These are phyloP conservation scores for Ocimum tenuiflorum DNA, from an alignment of 257 asterid genomes.

Conservation along the genomic window DNA sequence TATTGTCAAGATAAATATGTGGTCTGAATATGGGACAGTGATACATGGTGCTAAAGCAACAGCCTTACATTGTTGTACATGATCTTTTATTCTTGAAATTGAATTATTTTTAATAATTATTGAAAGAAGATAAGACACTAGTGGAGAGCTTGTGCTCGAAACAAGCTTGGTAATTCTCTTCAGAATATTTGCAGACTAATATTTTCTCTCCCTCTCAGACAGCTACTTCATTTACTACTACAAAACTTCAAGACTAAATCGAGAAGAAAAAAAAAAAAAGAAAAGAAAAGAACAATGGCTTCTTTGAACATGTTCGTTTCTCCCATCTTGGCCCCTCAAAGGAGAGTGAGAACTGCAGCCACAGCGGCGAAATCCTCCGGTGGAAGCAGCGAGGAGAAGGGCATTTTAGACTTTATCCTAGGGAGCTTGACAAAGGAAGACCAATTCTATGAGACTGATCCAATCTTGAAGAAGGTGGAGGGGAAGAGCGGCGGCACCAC, in stretches of 20 bases:
- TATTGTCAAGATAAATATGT: slow-evolving; percentile 10
- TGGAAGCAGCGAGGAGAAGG: slow-evolving; percentile 58
- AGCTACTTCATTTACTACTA: neutral
- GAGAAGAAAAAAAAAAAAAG: too few species aligned
- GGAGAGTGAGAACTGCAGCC: slow-evolving; percentile 53
- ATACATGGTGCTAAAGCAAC: slow-evolving; percentile 14
- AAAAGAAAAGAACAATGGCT: slow-evolving; percentile 47
- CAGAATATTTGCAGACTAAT: slow-evolving; percentile 19
- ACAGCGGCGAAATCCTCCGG: slow-evolving; percentile 60
- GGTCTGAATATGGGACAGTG: neutral
- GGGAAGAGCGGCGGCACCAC: slow-evolving; percentile 30
- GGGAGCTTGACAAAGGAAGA: slow-evolving; percentile 58
- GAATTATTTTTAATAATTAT: neutral
- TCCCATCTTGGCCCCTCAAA: slow-evolving; percentile 43
- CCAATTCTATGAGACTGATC: slow-evolving; percentile 80
- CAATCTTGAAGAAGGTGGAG: slow-evolving; percentile 68
- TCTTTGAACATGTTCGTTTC: slow-evolving; percentile 58
- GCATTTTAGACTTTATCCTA: slow-evolving; percentile 58
- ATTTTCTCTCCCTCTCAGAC: neutral
- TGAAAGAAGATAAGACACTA: slow-evolving; percentile 60
- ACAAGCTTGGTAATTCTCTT: slow-evolving; percentile 34
- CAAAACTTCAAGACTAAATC: too few species aligned
- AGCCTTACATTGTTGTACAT: slow-evolving; percentile 30
- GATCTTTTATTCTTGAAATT: slow-evolving; percentile 3
- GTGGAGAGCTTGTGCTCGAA: slow-evolving; percentile 66